phyloP scores from a whole-genome alignment of 116 monocot genomes.

The Phalaenopsis hybrid region DNA sequence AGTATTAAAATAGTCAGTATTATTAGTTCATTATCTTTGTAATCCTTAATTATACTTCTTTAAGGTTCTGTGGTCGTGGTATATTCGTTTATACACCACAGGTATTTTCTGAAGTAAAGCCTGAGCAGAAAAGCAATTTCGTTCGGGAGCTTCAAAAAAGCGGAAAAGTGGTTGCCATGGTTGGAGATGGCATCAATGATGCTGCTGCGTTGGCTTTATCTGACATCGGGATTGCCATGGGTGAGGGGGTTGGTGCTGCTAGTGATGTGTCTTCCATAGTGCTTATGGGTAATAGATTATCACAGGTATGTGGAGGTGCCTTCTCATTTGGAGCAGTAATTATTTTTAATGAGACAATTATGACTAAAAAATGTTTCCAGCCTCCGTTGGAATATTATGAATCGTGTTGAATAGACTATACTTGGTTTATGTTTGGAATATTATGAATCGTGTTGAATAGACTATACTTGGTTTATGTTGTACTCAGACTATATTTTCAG shows the following conservation, averaged over 20 bases:
- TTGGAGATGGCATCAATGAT: slow-evolving; percentile 99
- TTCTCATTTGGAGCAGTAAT: neutral
- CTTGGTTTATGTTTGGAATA: too few relatives aligned
- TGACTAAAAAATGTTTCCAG: neutral
- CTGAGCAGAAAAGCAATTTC: slow-evolving; percentile 83
- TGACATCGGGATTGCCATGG: slow-evolving; percentile 96
- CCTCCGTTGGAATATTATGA: too few relatives aligned
- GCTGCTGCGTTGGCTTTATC: slow-evolving; percentile 90
- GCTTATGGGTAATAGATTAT: slow-evolving; percentile 82
- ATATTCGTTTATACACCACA: slow-evolving; percentile 10
- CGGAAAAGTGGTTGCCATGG: slow-evolving; percentile 76
- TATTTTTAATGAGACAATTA: neutral
- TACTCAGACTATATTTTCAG: neutral
- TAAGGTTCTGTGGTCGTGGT: neutral
- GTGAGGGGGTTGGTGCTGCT: slow-evolving; percentile 90
- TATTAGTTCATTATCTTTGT: neutral
- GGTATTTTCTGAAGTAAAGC: slow-evolving; percentile 88
- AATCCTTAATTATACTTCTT: neutral
- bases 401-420: too few relatives aligned
- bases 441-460: neutral
- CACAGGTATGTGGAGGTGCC: slow-evolving; percentile 49
- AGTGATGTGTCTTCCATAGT: slow-evolving; percentile 98
- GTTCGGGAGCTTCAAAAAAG: slow-evolving; percentile 58
- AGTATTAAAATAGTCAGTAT: neutral
- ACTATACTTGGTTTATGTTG: neutral